These are phyloP conservation scores for Cyclotella kingstonii DNA, from an alignment of 108 stramenopile species.

Conservation along the genomic window DNA sequence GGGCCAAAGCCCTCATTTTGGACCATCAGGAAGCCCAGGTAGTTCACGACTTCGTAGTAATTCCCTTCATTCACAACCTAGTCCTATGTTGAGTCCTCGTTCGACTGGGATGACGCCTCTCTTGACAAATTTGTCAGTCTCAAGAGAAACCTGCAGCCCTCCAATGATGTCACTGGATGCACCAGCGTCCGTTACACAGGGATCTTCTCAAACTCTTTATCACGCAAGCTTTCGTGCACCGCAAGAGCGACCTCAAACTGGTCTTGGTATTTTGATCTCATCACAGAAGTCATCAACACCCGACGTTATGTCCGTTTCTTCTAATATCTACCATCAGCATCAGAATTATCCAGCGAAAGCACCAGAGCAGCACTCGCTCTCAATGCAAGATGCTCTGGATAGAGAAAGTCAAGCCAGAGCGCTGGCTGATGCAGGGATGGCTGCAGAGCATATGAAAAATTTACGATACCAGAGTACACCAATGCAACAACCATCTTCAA, in stretches of 20 bases:
- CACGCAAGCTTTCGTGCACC: constrained; percentile 34
- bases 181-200: constrained; percentile 4
- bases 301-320: constrained; percentile 9
- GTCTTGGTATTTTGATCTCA: constrained; percentile 72
- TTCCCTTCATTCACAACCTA: constrained; percentile 44
- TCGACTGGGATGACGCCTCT: constrained; percentile 44
- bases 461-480: constrained; percentile 1
- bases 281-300: constrained; percentile 12
- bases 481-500: constrained; percentile 38
- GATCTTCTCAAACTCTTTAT: constrained; percentile 16
- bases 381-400: constrained; percentile 65
- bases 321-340: constrained; percentile 28
- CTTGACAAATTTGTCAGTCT: constrained; percentile 23
- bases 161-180: constrained; percentile 39
- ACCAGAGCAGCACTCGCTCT: constrained; percentile 43
- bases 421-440: constrained; percentile 82
- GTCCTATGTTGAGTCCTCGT: constrained; percentile 42
- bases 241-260: constrained; percentile 52
- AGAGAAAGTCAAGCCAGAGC: constrained; percentile 84
- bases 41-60: constrained; percentile 35
- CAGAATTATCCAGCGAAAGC: constrained; percentile 20
- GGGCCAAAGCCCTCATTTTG: constrained; percentile 56
- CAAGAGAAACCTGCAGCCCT: constrained; percentile 14
- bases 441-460: constrained; percentile 50
- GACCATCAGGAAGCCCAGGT: constrained; percentile 36